Evolutionary conservation across 345 rosid genomes (phyloP).

Genomic region (Melaleuca alternifolia): DNA sequence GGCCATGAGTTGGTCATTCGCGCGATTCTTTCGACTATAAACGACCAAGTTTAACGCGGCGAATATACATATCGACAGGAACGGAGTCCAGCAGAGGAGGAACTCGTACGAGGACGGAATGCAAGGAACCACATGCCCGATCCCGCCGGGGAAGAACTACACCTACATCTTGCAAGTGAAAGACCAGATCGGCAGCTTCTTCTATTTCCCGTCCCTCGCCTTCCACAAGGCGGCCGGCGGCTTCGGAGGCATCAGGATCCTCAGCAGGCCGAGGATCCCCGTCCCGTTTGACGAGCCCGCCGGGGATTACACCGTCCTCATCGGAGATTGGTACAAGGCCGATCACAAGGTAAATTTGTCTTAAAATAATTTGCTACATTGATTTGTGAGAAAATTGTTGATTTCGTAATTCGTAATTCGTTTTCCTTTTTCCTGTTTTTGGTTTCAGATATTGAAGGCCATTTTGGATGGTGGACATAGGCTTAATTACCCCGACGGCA

Average conservation of each 20-base stretch:
- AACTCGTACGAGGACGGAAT: constrained; percentile 88
- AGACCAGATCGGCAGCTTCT: constrained; percentile 92
- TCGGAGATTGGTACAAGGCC: constrained; percentile 72
- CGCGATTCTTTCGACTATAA: neutral
- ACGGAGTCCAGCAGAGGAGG: constrained; percentile 81
- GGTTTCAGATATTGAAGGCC: constrained; percentile 39
- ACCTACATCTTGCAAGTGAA: constrained; percentile 76
- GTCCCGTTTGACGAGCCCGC: constrained; percentile 81
- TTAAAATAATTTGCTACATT: neutral
- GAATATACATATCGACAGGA: constrained; percentile 26
- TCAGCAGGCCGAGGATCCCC: constrained; percentile 74
- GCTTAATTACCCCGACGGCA: constrained; percentile 54
- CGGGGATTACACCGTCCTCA: constrained; percentile 67
- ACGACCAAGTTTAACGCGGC: neutral
- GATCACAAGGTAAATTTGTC: constrained; percentile 50
- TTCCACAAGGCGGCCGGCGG: constrained; percentile 95
- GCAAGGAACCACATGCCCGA: constrained; percentile 92
- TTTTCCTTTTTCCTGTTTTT: too few relatives aligned
- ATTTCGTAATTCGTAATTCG: neutral
- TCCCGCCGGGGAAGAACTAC: constrained; percentile 85
- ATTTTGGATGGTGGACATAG: constrained; percentile 50
- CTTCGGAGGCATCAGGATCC: constrained; percentile 70
- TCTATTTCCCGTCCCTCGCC: constrained; percentile 84
- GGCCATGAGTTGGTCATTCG: neutral
- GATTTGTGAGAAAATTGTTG: neutral